Evolutionary conservation across 768 basidiomycete genomes (phyloP).

Genomic region (Pisolithus albus): DNA sequence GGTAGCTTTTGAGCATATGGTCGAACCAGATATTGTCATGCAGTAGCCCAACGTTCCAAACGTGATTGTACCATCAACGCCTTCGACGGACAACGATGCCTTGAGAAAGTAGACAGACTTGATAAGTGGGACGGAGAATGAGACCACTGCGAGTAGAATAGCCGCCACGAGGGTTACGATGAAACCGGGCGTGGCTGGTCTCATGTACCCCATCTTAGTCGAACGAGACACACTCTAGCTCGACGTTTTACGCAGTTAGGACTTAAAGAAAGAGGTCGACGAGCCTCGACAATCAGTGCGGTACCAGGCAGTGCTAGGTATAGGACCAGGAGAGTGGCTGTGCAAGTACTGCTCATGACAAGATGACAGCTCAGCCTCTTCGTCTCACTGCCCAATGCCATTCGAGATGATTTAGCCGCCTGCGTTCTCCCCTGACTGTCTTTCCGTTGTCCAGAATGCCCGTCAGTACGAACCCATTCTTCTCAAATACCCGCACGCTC

Average conservation of each 20-base stretch:
- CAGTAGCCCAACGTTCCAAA: conserved; percentile 94
- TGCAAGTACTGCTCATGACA: too few relatives aligned
- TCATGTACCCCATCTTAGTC: conserved; percentile 51
- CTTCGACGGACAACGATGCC: conserved; percentile 48
- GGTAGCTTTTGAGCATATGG: conserved; percentile 69
- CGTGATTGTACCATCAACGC: conserved; percentile 55
- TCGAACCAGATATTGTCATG: conserved; percentile 44
- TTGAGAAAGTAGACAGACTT: conserved; percentile 88
- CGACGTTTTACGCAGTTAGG: background rate
- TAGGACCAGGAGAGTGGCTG: too few relatives aligned
- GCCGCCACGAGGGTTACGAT: conserved; percentile 76
- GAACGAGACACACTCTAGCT: background rate
- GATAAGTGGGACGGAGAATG: conserved; percentile 86
- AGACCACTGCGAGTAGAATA: conserved; percentile 72
- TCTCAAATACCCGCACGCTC: conserved; percentile 60
- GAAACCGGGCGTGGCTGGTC: conserved; percentile 88
- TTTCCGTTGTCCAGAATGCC: conserved; percentile 34
- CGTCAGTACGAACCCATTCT: conserved; percentile 49
- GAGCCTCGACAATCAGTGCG: too few relatives aligned
- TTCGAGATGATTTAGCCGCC: conserved; percentile 31
- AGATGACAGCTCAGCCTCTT: background rate
- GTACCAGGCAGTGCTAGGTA: too few relatives aligned
- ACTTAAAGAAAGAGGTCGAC: background rate
- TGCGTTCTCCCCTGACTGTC: conserved; percentile 31
- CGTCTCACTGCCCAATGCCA: conserved; percentile 15